phyloP scores from a whole-genome alignment of 1,284 basidiomycete species.

The Ceratobasidium sp. region DNA sequence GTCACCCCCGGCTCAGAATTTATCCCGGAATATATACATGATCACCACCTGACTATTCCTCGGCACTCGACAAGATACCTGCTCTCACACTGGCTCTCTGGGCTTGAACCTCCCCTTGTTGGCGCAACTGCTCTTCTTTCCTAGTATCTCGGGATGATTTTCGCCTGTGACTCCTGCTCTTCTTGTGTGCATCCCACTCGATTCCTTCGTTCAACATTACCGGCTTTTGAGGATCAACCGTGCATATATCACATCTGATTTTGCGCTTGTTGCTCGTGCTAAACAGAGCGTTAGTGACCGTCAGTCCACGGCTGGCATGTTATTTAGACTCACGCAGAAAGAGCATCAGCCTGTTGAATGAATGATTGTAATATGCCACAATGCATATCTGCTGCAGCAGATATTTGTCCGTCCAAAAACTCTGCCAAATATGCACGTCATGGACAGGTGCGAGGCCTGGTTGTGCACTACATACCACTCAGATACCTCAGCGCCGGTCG shows the following conservation, averaged over 20 bases:
- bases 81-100: slow-evolving; percentile 18
- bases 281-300: slow-evolving; percentile 61
- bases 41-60: not conserved
- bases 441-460: slow-evolving; percentile 26
- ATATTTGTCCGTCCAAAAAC: slow-evolving; percentile 55
- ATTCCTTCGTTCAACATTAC: slow-evolving; percentile 75
- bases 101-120: slow-evolving; percentile 10
- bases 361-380: slow-evolving; percentile 5
- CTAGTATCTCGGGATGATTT: slow-evolving; percentile 11
- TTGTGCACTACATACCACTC: not conserved
- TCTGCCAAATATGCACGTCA: slow-evolving; percentile 52
- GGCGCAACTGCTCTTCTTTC: slow-evolving; percentile 20
- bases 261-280: slow-evolving; percentile 55
- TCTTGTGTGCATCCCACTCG: slow-evolving; percentile 70
- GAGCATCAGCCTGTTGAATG: not conserved
- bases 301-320: slow-evolving; percentile 58
- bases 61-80: not conserved
- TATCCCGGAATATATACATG: not conserved
- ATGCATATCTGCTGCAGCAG: slow-evolving; percentile 18
- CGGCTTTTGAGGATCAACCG: slow-evolving; percentile 65
- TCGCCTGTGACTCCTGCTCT: slow-evolving; percentile 64
- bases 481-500: slow-evolving; percentile 2
- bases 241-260: slow-evolving; percentile 73
- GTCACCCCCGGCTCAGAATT: not conserved
- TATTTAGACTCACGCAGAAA: slow-evolving; percentile 3